Evolutionary conservation across 225 moss, liverwort and hornwort species (phyloP).

Genomic region (Rhytidiadelphus loreus): DNA sequence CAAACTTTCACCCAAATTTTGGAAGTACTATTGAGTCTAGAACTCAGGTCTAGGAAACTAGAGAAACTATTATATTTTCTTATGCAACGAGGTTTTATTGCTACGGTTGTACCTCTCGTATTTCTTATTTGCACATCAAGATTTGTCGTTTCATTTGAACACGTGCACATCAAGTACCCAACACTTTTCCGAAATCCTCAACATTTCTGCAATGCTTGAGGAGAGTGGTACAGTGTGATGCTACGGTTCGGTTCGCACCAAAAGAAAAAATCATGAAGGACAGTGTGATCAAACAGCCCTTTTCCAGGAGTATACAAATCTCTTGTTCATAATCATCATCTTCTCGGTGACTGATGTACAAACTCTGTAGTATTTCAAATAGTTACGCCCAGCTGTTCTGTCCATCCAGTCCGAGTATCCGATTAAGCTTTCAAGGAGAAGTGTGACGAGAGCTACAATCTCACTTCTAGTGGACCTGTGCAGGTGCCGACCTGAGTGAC

Average conservation of each 20-base stretch:
- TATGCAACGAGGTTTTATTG: background rate
- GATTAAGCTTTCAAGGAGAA: background rate
- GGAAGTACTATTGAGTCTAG: background rate
- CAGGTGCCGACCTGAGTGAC: constrained; percentile 98
- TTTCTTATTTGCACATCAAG: background rate
- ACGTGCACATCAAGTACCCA: background rate
- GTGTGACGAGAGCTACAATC: background rate
- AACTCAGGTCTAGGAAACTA: background rate
- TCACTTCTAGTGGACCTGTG: background rate
- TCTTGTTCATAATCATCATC: background rate
- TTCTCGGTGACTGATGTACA: background rate
- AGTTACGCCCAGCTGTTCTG: background rate
- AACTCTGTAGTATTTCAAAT: background rate
- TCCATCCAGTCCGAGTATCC: background rate
- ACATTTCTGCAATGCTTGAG: background rate
- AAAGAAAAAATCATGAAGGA: background rate
- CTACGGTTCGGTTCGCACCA: background rate
- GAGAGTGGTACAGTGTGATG: background rate
- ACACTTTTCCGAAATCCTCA: background rate
- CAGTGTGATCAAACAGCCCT: background rate
- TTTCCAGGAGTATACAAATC: background rate
- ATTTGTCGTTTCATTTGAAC: background rate
- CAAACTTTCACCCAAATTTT: background rate
- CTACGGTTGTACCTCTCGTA: background rate
- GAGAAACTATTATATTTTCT: background rate